Evolutionary conservation across 768 basidiomycete species (phyloP).

Genomic region (Pisolithus tinctorius): DNA sequence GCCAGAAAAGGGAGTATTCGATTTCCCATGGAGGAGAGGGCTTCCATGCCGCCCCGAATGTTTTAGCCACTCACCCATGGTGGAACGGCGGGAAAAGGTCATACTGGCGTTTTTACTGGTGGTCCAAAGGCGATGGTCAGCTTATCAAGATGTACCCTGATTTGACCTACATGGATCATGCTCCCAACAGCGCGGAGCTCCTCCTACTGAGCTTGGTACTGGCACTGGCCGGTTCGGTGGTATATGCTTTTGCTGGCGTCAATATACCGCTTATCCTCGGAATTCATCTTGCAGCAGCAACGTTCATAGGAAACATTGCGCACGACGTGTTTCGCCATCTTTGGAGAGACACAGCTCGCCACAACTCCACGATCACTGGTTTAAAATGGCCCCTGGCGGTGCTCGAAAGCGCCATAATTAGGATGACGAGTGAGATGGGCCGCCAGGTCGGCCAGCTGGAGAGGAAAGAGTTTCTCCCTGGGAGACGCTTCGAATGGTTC

Average conservation of each 20-base stretch:
- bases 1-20: slow-evolving; percentile 37
- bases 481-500: slow-evolving; percentile 53
- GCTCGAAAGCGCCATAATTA: slow-evolving; percentile 43
- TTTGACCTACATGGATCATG: slow-evolving; percentile 36
- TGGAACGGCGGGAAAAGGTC: slow-evolving; percentile 42
- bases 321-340: slow-evolving; percentile 48
- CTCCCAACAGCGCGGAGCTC: slow-evolving; percentile 46
- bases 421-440: slow-evolving; percentile 46
- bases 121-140: slow-evolving; percentile 51
- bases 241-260: slow-evolving; percentile 10
- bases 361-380: slow-evolving; percentile 32
- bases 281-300: slow-evolving; percentile 19
- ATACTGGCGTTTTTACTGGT: slow-evolving; percentile 51
- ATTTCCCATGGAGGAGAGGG: slow-evolving; percentile 30
- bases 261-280: slow-evolving; percentile 10
- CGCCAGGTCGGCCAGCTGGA: slow-evolving; percentile 38
- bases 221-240: slow-evolving; percentile 7
- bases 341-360: slow-evolving; percentile 29
- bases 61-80: slow-evolving; percentile 51
- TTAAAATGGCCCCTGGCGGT: slow-evolving; percentile 37
- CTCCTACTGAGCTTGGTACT: slow-evolving; percentile 24
- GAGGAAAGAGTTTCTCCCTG: slow-evolving; percentile 36
- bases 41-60: slow-evolving; percentile 42
- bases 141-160: slow-evolving; percentile 44
- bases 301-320: slow-evolving; percentile 34